Conservation (phyloP, 495 filamentous ascomycete genomes). For the Geoglossum glabrum region DNA sequence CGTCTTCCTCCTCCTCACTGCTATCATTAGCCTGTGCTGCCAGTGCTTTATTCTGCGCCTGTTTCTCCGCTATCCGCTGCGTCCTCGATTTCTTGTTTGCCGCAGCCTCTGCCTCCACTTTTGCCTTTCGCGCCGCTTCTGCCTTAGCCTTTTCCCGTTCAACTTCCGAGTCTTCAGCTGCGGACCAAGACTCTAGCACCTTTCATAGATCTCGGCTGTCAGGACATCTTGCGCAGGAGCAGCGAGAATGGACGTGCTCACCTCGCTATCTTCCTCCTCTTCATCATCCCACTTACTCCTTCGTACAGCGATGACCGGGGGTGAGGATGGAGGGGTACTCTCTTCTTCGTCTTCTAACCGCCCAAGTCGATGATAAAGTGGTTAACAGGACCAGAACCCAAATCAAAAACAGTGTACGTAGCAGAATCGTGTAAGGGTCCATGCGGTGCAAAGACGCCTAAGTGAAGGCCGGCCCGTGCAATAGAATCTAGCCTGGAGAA, state of each 20-base stretch:
- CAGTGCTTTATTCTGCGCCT: slow-evolving; percentile 23
- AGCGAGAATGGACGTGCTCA: slow-evolving; percentile 22
- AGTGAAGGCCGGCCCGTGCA: neutral
- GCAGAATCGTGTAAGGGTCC: neutral
- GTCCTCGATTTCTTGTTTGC: slow-evolving; percentile 81
- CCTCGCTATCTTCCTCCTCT: slow-evolving; percentile 68
- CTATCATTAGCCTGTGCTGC: slow-evolving; percentile 29
- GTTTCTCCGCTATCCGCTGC: slow-evolving; percentile 68
- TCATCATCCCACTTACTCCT: slow-evolving; percentile 81
- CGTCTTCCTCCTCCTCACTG: slow-evolving; percentile 45
- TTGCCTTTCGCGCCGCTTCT: slow-evolving; percentile 68
- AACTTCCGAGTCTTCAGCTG: slow-evolving; percentile 87
- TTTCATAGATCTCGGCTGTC: slow-evolving; percentile 15
- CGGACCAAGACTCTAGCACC: slow-evolving; percentile 95
- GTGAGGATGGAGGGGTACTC: slow-evolving; percentile 37
- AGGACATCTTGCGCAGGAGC: slow-evolving; percentile 1
- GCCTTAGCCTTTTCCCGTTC: slow-evolving; percentile 88
- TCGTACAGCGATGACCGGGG: slow-evolving; percentile 30
- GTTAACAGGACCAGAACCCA: neutral
- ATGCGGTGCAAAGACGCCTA: neutral
- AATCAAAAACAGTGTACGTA: neutral
- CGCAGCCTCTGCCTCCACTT: slow-evolving; percentile 75
- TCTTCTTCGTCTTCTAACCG: slow-evolving; percentile 49
- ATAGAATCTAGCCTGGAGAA: neutral
- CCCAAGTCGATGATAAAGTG: slow-evolving; percentile 1